Base-by-base conservation (phyloP, 2,329 filamentous ascomycete genomes). In the Fusarium penzigii region DNA sequence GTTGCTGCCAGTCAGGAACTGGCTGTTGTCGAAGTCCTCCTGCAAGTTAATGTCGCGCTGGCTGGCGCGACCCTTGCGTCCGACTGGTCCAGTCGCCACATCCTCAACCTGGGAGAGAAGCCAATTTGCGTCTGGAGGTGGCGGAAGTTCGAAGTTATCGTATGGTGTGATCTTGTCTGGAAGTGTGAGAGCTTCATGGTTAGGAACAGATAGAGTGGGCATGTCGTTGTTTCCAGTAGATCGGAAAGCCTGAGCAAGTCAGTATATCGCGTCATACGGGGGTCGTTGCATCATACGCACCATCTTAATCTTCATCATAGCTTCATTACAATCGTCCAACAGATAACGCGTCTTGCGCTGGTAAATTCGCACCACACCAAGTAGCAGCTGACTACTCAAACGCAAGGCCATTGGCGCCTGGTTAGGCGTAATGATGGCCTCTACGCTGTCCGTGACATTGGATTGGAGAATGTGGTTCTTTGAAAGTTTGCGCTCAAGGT, bases 231-330 rank as follows among this genome's bases (percentile, higher is more conserved):
- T 97, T 60, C 93, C 93, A 44, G 86, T 90, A 17, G 93, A 90
- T 54, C 92, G 89, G 76, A 97, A 99, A 40, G 94, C 93, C 93
- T 96, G 54, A 41, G 57, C 48, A 45, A 51, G 76, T 72, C 78
- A 65, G 63, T 42, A 48, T 43, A 12, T 46, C 39, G 45, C 29
- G 34, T n/a, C 5, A 13, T 20, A 25, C 16, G 47, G 42, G 45
- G 36, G 42, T 36, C 20, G 13, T 11, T 6, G 17, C 12, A 32
- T 36, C 14, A 32, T 43, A 62, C 80, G 39, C 75, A 97, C 93
- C 92, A 97, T 95, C 71, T 97, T 97, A 66, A 99, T 97, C 77
- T 97, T 97, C 80, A 96, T 87, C 61, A 99, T 79, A 39, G 93
- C 93, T 74, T 99, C 94, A 67, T 96, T 97, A 75, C 94, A 99